Conservation (phyloP, 2,329 filamentous ascomycete genomes). For the Pseudogymnoascus pannorum region DNA sequence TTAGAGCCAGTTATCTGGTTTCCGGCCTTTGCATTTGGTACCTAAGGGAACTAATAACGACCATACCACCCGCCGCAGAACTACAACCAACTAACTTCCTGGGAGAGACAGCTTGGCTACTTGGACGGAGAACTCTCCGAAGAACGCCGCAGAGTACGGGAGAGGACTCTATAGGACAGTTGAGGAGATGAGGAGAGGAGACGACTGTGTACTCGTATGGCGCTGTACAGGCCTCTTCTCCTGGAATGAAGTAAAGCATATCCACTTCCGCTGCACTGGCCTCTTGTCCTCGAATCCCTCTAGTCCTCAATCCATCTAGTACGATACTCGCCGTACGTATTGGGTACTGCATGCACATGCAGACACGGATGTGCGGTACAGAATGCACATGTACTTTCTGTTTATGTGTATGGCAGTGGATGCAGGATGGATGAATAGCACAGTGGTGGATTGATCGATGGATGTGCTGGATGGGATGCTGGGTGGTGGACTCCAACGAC, state of each 20-base stretch:
- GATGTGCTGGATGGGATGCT: not conserved
- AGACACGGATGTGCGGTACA: constrained; percentile 4
- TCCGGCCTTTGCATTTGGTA: constrained; percentile 3
- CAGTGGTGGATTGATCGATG: not conserved
- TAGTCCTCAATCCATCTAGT: not conserved
- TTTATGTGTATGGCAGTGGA: not conserved
- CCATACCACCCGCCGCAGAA: not conserved
- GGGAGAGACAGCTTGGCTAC: not conserved
- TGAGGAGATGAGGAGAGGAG: not conserved
- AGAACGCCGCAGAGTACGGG: too few relatives aligned
- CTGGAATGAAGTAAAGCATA: not conserved
- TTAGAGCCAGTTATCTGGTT: not conserved
- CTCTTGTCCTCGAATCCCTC: not conserved
- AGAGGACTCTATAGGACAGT: too few relatives aligned
- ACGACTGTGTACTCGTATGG: not conserved
- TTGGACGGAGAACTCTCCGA: not conserved
- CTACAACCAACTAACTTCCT: not conserved
- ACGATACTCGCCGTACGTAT: not conserved
- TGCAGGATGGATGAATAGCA: not conserved
- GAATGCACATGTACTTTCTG: not conserved
- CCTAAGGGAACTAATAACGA: not conserved
- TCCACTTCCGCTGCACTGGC: not conserved
- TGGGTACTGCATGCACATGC: constrained; percentile 6
- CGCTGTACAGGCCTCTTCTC: too few relatives aligned
- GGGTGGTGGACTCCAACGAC: not conserved